Evolutionary conservation across 495 filamentous ascomycete genomes (phyloP), one percentile per base, ranked within the genome.

Genomic region (Xylaria cubensis): DNA sequence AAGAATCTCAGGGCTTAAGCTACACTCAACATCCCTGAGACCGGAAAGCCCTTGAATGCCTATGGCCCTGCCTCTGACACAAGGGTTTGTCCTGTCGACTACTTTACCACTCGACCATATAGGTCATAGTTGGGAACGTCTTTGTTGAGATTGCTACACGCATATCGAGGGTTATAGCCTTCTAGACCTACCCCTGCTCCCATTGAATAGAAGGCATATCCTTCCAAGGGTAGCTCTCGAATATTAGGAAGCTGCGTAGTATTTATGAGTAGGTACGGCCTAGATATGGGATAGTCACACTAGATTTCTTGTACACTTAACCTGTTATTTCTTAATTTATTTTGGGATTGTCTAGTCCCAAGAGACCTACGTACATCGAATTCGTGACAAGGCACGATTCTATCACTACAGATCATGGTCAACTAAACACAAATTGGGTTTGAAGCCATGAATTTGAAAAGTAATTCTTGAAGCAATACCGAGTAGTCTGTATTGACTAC

Each of bases 401-500:
- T 17, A 26, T 53, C 21, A 56, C 12, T 56, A 29, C 53, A 15
- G 39, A 42, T 29, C 53, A 32, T 56, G 53, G 12, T 26, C 1
- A 56, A 56, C 10, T 17, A 56, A 26, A 56, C 53, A 32, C 53
- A 32, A 56, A 26, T 15, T 26, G 51, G 10, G 32, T 32, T 32
- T 29, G 26, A 56, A 53, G 19, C 26, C 4, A 0, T 4, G 26
- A 17, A 32, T 29, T 32, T 56, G 9, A 55, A 55, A 29, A 5
- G 13, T 56, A 56, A 32, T 56, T 56, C 53, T 56, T 56, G 41
- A 63, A 63, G 41, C 42, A 24, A 70, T 59, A 63, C 68, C 32
- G 42, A 70, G 41, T 53, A 42, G 55, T 63, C 56, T 70, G 39
- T 44, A 55, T 70, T 70, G 68, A 15, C 68, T 63, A 53, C 29